These are phyloP conservation scores for Oryza glaberrima DNA, from an alignment of 176 grass and related monocot species.

Conservation along the genomic window DNA sequence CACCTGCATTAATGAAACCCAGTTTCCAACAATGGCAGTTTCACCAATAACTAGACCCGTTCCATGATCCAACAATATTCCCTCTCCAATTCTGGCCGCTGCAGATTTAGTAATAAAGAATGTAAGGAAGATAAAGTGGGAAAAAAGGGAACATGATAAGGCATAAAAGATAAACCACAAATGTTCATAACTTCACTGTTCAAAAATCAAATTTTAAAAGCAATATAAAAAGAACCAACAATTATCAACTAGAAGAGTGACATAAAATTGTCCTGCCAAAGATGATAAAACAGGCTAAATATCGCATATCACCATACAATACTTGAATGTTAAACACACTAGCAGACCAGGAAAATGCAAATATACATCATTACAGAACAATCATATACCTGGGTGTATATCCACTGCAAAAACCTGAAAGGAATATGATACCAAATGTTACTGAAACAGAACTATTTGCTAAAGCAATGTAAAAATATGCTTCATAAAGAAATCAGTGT, in stretches of 20 bases:
- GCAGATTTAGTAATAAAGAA: slow-evolving; percentile 45
- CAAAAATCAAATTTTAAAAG: slow-evolving; percentile 18
- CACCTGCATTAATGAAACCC: slow-evolving; percentile 99
- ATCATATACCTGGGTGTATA: slow-evolving; percentile 89
- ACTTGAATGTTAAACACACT: background rate
- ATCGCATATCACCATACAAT: background rate
- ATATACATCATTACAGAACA: slow-evolving; percentile 3
- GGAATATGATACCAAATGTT: slow-evolving; percentile 27
- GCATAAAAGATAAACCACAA: background rate
- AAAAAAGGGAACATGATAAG: slow-evolving; percentile 3
- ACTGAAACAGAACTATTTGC: slow-evolving; percentile 16
- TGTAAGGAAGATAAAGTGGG: background rate
- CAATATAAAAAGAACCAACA: background rate
- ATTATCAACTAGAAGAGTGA: background rate
- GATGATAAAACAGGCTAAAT: background rate
- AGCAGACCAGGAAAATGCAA: background rate
- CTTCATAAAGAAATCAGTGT: slow-evolving; percentile 34
- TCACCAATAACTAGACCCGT: slow-evolving; percentile 98
- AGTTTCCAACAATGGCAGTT: slow-evolving; percentile 97
- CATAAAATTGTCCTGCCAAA: background rate
- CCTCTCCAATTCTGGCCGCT: slow-evolving; percentile 97
- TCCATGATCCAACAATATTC: slow-evolving; percentile 96
- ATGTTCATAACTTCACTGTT: background rate
- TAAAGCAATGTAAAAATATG: slow-evolving; percentile 17
- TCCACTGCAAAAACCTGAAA: slow-evolving; percentile 97